phyloP scores from a whole-genome alignment of 768 basidiomycete species.

The Pholiota conissans region DNA sequence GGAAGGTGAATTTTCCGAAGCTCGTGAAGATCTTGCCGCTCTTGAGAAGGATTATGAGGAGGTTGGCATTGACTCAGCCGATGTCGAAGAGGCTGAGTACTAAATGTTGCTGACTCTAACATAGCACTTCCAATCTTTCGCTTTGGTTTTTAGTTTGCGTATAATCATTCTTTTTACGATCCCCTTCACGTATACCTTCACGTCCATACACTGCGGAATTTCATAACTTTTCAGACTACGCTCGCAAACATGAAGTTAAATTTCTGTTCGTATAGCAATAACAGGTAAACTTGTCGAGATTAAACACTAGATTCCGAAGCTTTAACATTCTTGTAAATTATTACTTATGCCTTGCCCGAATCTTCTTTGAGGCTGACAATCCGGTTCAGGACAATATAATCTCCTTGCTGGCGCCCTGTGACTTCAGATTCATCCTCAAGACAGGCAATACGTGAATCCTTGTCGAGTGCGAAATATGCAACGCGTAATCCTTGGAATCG shows the following conservation, averaged over 20 bases:
- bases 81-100: constrained; percentile 53
- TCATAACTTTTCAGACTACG: constrained; percentile 17
- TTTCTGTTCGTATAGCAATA: neutral
- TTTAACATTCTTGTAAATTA: too few relatives aligned
- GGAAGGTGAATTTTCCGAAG: constrained; percentile 99
- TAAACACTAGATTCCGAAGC: too few relatives aligned
- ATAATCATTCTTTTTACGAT: constrained; percentile 18
- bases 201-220: constrained; percentile 28
- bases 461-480: constrained; percentile 93
- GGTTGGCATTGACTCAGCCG: constrained; percentile 57
- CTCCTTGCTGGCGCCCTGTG: constrained; percentile 58
- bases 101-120: constrained; percentile 2
- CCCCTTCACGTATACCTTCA: constrained; percentile 29
- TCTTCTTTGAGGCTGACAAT: constrained; percentile 97
- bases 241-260: neutral
- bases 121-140: neutral
- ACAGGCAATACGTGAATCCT: constrained; percentile 70
- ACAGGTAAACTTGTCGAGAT: neutral
- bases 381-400: constrained; percentile 83
- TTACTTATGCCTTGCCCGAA: constrained; percentile 60
- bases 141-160: constrained; percentile 7
- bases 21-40: constrained; percentile 99
- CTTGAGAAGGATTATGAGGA: constrained; percentile 97
- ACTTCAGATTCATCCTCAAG: constrained; percentile 54
- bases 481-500: constrained; percentile 96